These are phyloP conservation scores for Diatrype stigma DNA, from an alignment of 2,329 filamentous ascomycete species.

Conservation along the genomic window DNA sequence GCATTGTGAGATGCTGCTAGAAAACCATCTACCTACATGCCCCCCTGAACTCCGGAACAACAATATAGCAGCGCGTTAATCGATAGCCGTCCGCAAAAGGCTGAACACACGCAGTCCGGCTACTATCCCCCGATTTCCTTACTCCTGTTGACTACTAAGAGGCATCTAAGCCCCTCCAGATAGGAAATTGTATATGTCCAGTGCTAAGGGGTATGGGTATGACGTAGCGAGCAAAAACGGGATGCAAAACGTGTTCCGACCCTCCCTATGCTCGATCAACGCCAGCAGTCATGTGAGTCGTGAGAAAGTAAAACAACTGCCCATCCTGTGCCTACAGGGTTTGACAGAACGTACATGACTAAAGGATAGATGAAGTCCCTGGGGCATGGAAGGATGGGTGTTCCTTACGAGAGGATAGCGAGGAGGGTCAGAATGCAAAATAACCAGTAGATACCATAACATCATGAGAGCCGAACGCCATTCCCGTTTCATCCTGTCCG, in stretches of 20 bases:
- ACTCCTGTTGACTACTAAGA: not conserved
- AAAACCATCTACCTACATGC: not conserved
- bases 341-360: not conserved
- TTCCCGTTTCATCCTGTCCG: constrained; percentile 17
- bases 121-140: not conserved
- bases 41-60: not conserved
- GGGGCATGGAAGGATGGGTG: not conserved
- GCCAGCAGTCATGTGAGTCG: not conserved
- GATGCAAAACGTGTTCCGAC: not conserved
- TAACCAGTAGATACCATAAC: constrained; percentile 17
- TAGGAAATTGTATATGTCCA: not conserved
- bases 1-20: not conserved
- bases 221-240: not conserved
- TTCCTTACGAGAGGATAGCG: not conserved
- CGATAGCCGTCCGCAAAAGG: not conserved
- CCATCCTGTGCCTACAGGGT: not conserved
- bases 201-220: not conserved
- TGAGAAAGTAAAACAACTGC: not conserved
- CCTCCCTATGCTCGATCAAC: not conserved
- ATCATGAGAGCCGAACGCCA: constrained; percentile 25
- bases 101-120: not conserved
- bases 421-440: constrained; percentile 3
- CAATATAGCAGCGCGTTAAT: not conserved
- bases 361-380: not conserved
- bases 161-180: not conserved